Percentiles rank a stretch among this genome's conserved stretches.
Conservation (phyloP, 768 basidiomycete genomes). For the Artomyces pyxidatus region DNA sequence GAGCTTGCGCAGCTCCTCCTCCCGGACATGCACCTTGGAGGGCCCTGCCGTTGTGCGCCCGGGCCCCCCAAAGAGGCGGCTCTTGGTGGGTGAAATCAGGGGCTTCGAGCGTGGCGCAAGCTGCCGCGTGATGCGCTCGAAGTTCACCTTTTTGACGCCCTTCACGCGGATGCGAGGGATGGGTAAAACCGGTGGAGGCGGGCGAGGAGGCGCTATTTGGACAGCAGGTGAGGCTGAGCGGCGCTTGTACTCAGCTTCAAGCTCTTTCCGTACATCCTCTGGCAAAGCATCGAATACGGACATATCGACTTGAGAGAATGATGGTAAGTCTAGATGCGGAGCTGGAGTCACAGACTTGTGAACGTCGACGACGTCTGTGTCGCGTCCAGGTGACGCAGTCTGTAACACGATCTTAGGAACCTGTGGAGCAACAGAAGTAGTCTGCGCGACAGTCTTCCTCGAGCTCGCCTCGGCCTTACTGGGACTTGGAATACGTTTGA, state of each 20-base stretch:
- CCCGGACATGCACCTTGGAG: conserved; percentile 37
- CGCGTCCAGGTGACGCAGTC: neutral
- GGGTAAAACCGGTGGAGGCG: conserved; percentile 4
- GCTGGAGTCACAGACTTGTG: neutral
- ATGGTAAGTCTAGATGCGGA: conserved; percentile 41
- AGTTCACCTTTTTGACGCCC: conserved; percentile 32
- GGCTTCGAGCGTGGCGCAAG: conserved; percentile 49
- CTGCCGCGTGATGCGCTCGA: conserved; percentile 54
- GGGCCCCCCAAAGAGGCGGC: conserved; percentile 24
- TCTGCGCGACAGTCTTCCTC: neutral
- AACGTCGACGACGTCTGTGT: neutral
- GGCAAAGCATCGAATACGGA: conserved; percentile 66
- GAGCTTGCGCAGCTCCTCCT: conserved; percentile 51
- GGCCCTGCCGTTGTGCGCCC: conserved; percentile 28
- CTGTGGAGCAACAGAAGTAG: neutral
- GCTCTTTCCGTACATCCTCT: conserved; percentile 56
- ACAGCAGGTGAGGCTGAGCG: conserved; percentile 42
- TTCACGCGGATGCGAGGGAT: neutral
- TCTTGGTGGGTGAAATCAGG: conserved; percentile 29
- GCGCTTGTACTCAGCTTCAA: conserved; percentile 58
- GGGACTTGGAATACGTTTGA: conserved; percentile 29
- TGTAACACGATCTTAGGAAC: neutral
- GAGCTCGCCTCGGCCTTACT: neutral
- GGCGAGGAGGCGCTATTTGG: conserved; percentile 3
- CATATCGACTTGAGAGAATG: conserved; percentile 70